Base-by-base conservation (phyloP, 2,329 filamentous ascomycete genomes). In the Colletotrichum gigasporum region DNA sequence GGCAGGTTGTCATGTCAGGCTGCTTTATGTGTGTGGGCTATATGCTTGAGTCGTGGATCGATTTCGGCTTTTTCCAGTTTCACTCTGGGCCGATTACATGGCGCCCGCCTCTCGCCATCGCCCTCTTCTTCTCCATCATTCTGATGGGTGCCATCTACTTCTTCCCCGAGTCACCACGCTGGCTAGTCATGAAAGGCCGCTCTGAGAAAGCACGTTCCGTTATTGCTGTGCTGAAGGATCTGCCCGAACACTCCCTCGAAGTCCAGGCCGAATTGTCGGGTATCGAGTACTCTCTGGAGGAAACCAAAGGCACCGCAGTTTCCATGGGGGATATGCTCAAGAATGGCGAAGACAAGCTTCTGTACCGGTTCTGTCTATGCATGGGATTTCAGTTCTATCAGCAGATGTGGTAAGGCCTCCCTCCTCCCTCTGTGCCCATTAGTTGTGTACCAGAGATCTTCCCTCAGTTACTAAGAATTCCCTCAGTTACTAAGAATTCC, bases 241-340 rank as follows among this genome's bases (percentile, higher is more conserved):
- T 76, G 1, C 68, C 75, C 1, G 64, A 71, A 4, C 74, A 82
- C 10, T 73, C 78, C 3, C 72, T 76, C 1, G 73, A 76, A 32
- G 72, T 82, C 22, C 69, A 74, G 10, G 72, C 74, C 2, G 83
- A 85, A 66, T 72, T 86, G 2, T 73, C 74, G 2, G 80, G 77
- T 22, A 85, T 86, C 34, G 80, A 84, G 63, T 74, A 78, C 59
- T 81, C 81, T 0, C 78, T 84, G 26, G 81, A 84, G 65, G 75
- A 79, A 54, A 77, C 79, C 6, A 68, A 71, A 4, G 70, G 74
- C 39, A 75, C 73, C 12, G 50, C 59, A 5, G 75, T 77, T 2
- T 78, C 73, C 47, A 70, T 83, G 14, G 71, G 70, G 30, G 79
- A 83, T 39, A 74, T 84, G 69, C 73, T 84, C 66, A 81, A 76